Percentiles rank a stretch among this genome's conserved stretches.
These are phyloP conservation scores for Pythium scleroteichum DNA, from an alignment of 352 stramenopile species.

Conservation along the genomic window DNA sequence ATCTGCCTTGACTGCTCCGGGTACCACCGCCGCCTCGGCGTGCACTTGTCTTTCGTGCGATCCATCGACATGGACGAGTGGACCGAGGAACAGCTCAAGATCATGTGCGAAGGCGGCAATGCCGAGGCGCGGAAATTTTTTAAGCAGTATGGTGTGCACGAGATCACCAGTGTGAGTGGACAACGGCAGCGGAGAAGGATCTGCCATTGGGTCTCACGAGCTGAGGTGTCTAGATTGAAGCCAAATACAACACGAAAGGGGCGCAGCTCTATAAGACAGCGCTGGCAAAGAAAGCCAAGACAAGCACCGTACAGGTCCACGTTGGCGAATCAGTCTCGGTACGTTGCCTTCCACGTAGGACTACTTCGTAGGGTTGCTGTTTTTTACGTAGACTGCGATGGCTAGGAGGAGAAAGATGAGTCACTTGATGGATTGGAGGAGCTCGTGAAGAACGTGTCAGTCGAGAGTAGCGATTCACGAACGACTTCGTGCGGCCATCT, in stretches of 20 bases:
- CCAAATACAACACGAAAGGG: constrained; percentile 91
- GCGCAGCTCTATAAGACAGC: constrained; percentile 87
- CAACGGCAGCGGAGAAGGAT: neutral
- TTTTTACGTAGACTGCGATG: neutral
- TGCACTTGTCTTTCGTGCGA: constrained; percentile 94
- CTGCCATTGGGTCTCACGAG: too few species aligned
- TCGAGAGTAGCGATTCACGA: constrained; percentile 48
- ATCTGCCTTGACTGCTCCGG: constrained; percentile 96
- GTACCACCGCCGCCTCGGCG: constrained; percentile 91
- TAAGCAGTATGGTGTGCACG: constrained; percentile 86
- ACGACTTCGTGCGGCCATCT: constrained; percentile 48
- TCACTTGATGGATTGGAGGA: constrained; percentile 76
- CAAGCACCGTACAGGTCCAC: constrained; percentile 61
- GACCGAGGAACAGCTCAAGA: constrained; percentile 92
- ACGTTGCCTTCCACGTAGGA: neutral
- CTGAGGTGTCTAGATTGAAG: constrained; percentile 63
- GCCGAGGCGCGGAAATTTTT: constrained; percentile 93
- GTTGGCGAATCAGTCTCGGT: constrained; percentile 39
- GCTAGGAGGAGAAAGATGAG: constrained; percentile 36
- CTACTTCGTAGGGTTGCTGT: neutral
- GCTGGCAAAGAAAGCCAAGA: constrained; percentile 83
- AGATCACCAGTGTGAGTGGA: constrained; percentile 81
- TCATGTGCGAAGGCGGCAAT: constrained; percentile 95
- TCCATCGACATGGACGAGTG: constrained; percentile 97
- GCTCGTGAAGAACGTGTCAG: constrained; percentile 69